Base-by-base conservation (phyloP, 2,329 filamentous ascomycete species). In the Dichotomopilus funicola region DNA sequence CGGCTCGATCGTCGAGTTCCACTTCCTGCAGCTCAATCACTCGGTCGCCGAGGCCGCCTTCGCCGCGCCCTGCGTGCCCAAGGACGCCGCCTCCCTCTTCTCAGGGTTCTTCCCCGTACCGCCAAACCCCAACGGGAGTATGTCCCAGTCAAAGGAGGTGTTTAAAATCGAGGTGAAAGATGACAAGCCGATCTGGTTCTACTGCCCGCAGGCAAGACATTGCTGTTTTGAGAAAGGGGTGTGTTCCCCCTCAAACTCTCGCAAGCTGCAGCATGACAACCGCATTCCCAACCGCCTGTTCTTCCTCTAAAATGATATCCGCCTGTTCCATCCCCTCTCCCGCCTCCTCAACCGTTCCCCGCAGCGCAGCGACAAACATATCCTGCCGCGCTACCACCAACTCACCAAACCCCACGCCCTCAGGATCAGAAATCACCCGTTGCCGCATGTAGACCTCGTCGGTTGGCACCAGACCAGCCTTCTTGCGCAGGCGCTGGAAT, bases 391-490 rank as follows among this genome's bases (percentile, higher is more conserved):
- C 80, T 60, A 81, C 76, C 66, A 95, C 89, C 2, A 85, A 83
- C 51, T 79, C 76, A 52, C 82, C 27, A n/a, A 95, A 70, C 5
- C 89, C 89, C 58, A 91, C 78, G 45, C 82, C 79, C 1, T 94
- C 88, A 0, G 89, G 88, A 67, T 96, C 91, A 7, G 82, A 79
- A 46, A 95, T 73, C 5, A 97, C 83, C 54, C 79, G 79, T 73
- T 96, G 96, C 70, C 95, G 88, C 88, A 99, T 96, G 73, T 87
- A 88, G 59, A 99, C 86, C 67, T 97, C 94, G 67, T 99, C 94
- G 0, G 92, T 97, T 1, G 91, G 85, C 60, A 91, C 83, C 51
- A 99, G 78, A 0, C 90, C 90, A 8, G 91, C 91, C 76, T 94
- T 94, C 81, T 99, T 99, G 62, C 94, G 85, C 61, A 97, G 78